Percentiles rank a stretch among this genome's conserved stretches.
These are phyloP conservation scores for Lumnitzera littorea DNA, from an alignment of 345 rosid genomes.

Conservation along the genomic window DNA sequence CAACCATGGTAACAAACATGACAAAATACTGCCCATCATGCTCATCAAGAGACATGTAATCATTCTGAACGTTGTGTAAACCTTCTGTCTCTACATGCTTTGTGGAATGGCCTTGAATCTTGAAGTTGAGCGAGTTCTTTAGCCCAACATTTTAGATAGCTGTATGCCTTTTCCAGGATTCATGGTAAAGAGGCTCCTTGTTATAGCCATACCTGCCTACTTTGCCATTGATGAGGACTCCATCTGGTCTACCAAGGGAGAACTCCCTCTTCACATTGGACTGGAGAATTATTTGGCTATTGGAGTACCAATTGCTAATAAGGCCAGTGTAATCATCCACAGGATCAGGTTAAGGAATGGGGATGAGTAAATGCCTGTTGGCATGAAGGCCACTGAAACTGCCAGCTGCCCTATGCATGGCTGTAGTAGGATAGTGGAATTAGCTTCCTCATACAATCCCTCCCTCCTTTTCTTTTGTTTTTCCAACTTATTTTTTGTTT, in stretches of 20 bases:
- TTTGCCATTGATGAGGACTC: slow-evolving; percentile 17
- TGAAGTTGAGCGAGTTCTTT: slow-evolving; percentile 17
- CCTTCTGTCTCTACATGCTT: slow-evolving; percentile 30
- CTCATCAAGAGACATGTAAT: slow-evolving; percentile 23
- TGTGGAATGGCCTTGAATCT: slow-evolving; percentile 25
- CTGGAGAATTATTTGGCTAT: slow-evolving; percentile 10
- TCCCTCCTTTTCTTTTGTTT: too few species aligned
- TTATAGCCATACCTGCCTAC: slow-evolving; percentile 3
- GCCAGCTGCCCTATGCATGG: slow-evolving; percentile 64
- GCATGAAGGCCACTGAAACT: slow-evolving; percentile 59
- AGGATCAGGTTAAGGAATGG: slow-evolving; percentile 62
- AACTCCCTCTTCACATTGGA: slow-evolving; percentile 5
- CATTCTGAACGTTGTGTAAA: slow-evolving; percentile 25
- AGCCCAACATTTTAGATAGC: slow-evolving; percentile 20
- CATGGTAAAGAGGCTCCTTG: slow-evolving; percentile 18
- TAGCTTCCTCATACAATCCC: slow-evolving; percentile 14
- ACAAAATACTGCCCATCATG: slow-evolving; percentile 29
- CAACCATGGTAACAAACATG: slow-evolving; percentile 21
- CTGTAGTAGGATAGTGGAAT: slow-evolving; percentile 60
- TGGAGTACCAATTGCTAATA: slow-evolving; percentile 66
- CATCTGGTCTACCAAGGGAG: slow-evolving; percentile 12
- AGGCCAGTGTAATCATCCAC: slow-evolving; percentile 25
- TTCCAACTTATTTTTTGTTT: too few species aligned
- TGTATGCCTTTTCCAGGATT: slow-evolving; percentile 21
- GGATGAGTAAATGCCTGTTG: slow-evolving; percentile 39